These are phyloP conservation scores for Oxytropis ochrocephala DNA, from an alignment of 306 rosid genomes.

Conservation along the genomic window DNA sequence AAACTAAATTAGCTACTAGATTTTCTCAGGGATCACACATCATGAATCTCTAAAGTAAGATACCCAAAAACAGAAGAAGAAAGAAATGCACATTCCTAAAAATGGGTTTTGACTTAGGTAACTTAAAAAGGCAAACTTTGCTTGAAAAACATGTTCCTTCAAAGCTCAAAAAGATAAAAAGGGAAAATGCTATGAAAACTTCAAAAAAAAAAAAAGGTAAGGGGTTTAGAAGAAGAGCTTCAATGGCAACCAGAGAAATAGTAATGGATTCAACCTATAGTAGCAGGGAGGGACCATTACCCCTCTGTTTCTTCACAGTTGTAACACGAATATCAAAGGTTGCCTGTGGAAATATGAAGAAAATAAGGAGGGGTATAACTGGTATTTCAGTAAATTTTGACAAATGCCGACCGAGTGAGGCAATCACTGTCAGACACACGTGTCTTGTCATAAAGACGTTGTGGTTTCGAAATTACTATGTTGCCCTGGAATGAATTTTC, in stretches of 20 bases:
- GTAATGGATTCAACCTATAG: slow-evolving; percentile 13
- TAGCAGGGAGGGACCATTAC: slow-evolving; percentile 16
- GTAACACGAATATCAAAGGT: background rate
- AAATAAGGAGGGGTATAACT: background rate
- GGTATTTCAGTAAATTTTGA: background rate
- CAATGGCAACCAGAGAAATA: slow-evolving; percentile 29
- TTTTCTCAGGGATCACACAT: slow-evolving; percentile 28
- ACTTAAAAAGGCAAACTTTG: slow-evolving; percentile 14
- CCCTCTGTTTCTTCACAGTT: background rate
- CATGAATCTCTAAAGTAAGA: slow-evolving; percentile 3
- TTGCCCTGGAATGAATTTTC: background rate
- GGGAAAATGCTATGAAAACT: slow-evolving; percentile 24
- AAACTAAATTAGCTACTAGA: slow-evolving; percentile 11
- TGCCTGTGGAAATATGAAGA: background rate
- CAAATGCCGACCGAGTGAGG: background rate
- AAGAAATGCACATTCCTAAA: slow-evolving; percentile 7
- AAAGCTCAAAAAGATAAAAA: slow-evolving; percentile 13
- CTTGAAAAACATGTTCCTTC: slow-evolving; percentile 25
- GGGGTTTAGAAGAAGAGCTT: slow-evolving; percentile 33
- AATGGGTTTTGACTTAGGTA: slow-evolving; percentile 15
- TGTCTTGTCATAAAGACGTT: background rate
- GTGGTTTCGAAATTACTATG: background rate
- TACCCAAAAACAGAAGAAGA: background rate
- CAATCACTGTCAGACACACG: background rate
- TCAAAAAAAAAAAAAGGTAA: slow-evolving; percentile 18